Percentiles rank a stretch among this genome's conserved stretches.
Evolutionary conservation across 768 basidiomycete genomes (phyloP).

Genomic region (Cystofilobasidium ferigula): DNA sequence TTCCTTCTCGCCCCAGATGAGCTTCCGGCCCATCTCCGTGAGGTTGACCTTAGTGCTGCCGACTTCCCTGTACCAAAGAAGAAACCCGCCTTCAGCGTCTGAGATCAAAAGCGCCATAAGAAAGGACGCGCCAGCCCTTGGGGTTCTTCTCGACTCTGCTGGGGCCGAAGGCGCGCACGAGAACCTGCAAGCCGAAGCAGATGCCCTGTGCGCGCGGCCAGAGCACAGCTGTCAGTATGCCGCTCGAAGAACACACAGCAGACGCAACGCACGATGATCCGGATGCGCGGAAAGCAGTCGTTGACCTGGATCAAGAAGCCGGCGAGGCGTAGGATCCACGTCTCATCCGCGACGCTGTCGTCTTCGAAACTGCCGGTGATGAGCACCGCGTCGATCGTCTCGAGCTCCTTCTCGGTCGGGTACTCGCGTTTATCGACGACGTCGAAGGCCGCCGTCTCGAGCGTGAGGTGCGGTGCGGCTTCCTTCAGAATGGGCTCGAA

Average conservation of each 20-base stretch:
- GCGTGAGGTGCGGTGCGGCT: conserved; percentile 20
- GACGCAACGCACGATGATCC: not conserved
- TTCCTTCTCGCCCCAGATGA: conserved; percentile 29
- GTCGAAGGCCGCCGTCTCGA: conserved; percentile 29
- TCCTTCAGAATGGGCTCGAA: conserved; percentile 30
- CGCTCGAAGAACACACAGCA: too few relatives aligned
- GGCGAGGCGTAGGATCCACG: conserved; percentile 31
- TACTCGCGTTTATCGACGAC: conserved; percentile 30
- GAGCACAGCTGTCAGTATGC: too few relatives aligned
- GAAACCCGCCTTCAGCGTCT: not conserved
- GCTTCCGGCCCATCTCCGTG: conserved; percentile 29
- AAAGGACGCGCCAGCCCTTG: conserved; percentile 30
- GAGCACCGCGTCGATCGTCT: conserved; percentile 30
- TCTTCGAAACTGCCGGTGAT: conserved; percentile 32
- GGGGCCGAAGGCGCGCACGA: conserved; percentile 31
- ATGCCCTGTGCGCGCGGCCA: conserved; percentile 29
- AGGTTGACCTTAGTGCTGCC: conserved; percentile 30
- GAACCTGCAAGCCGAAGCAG: conserved; percentile 32
- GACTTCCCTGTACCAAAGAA: conserved; percentile 28
- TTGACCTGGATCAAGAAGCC: conserved; percentile 31
- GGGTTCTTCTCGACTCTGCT: conserved; percentile 28
- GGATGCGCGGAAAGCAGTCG: conserved; percentile 26
- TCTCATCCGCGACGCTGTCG: conserved; percentile 30
- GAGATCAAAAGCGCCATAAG: not conserved
- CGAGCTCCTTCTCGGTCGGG: conserved; percentile 30